Conservation (phyloP, 1,284 basidiomycete genomes). For the Cryptococcus amylolentus region DNA sequence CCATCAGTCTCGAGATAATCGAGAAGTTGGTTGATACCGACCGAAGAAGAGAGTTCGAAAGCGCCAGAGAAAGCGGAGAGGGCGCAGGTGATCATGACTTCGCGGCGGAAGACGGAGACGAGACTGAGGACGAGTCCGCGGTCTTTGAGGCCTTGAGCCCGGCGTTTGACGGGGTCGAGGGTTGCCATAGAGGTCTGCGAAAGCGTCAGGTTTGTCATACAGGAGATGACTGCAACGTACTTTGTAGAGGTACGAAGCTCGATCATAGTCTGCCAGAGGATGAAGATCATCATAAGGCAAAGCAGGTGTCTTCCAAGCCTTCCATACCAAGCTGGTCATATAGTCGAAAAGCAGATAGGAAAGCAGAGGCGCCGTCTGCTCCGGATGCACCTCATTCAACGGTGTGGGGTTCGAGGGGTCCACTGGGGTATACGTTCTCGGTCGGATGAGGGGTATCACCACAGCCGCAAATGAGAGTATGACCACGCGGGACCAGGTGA, state of each 20-base stretch:
- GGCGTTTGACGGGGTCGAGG: conserved; percentile 46
- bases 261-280: conserved; percentile 61
- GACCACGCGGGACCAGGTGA: conserved; percentile 48
- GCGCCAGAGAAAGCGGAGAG: conserved; percentile 35
- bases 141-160: conserved; percentile 29
- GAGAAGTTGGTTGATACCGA: conserved; percentile 55
- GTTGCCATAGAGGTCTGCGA: conserved; percentile 33
- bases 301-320: conserved; percentile 41
- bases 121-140: conserved; percentile 36
- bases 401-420: conserved; percentile 46
- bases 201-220: no score
- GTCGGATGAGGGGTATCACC: conserved; percentile 54
- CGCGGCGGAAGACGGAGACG: conserved; percentile 28
- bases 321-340: conserved; percentile 57
- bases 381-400: conserved; percentile 55
- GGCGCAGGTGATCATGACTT: conserved; percentile 27
- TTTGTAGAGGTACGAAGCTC: conserved; percentile 50
- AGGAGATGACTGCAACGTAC: conserved; percentile 16
- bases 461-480: conserved; percentile 51
- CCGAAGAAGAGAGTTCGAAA: conserved; percentile 51
- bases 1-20: conserved; percentile 55
- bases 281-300: conserved; percentile 51
- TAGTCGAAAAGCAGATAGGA: conserved; percentile 60
- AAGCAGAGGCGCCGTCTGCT: conserved; percentile 63
- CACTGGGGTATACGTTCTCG: conserved; percentile 53